phyloP scores from a whole-genome alignment of 108 stramenopile species.

The Cyclotella kingstonii region DNA sequence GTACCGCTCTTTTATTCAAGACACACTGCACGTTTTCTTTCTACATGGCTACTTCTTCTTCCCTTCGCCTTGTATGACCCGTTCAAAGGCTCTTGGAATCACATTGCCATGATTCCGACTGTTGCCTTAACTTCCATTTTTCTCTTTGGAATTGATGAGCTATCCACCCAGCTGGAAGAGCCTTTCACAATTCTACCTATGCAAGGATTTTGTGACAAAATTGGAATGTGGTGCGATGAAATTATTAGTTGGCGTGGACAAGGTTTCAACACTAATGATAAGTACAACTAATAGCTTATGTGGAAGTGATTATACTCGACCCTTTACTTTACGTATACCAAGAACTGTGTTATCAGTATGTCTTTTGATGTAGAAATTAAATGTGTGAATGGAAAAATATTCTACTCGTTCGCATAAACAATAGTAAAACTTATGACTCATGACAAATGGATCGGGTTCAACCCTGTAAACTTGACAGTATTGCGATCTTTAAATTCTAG shows the following conservation, averaged over 20 bases:
- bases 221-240: conserved; percentile 40
- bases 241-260: conserved; percentile 41
- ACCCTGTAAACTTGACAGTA: conserved; percentile 24
- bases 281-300: conserved; percentile 3
- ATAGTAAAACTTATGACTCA: too few species aligned
- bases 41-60: conserved; percentile 68
- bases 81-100: conserved; percentile 70
- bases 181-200: conserved; percentile 87
- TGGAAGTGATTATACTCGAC: too few species aligned
- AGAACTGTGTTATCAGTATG: too few species aligned
- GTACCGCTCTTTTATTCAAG: conserved; percentile 73
- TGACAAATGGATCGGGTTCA: conserved; percentile 7
- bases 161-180: conserved; percentile 82
- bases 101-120: conserved; percentile 73
- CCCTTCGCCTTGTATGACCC: conserved; percentile 76
- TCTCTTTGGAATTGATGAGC: conserved; percentile 85
- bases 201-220: conserved; percentile 80
- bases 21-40: conserved; percentile 77
- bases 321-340: too few species aligned
- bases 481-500: conserved; percentile 25
- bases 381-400: too few species aligned
- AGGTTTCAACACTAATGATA: conserved; percentile 8
- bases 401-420: too few species aligned
- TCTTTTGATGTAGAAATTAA: too few species aligned
- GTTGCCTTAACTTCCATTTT: conserved; percentile 58